Base-by-base conservation (phyloP, 176 grass and related monocot genomes). In the Luzula sylvatica region DNA sequence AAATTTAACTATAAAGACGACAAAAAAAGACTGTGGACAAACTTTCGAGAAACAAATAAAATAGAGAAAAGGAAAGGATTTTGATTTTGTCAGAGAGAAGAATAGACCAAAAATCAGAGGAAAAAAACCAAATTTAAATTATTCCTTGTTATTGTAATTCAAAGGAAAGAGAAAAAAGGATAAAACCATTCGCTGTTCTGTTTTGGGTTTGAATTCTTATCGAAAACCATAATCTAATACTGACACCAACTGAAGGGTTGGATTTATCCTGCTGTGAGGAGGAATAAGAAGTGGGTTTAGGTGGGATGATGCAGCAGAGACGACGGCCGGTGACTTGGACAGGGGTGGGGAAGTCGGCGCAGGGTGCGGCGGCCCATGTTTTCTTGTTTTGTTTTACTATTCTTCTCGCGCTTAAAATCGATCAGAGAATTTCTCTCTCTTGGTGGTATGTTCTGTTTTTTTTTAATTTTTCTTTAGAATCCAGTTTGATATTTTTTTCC, bases 321-420 rank as follows among this genome's bases (percentile, higher is more conserved):
- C 71, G 86, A 46, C 75, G 75, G 46, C 74, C 72, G 27, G 80
- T 77, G 75, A 80, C 81, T 52, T 98, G 81, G 93, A 74, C 63
- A 18, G 72, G 72, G 63, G 86, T 87, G 22, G 93, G 86, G 23
- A 98, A 90, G 72, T 73, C 81, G 75, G 86, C 86, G 68, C 93
- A 90, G 75, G 81, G 72, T 52, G 81, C 72, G 29, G 78, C 72
- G 21, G 86, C 93, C 53, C 93, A 98, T 61, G 25, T 53, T 15
- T 50, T 83, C 46, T 78, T 98, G 61, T 87, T 90, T 58, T 98
- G 86, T 70, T 98, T 92, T 73, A 98, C 93, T 25, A 46, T 87
- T 26, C 54, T 86, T 20, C 81, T 98, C 65, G 78, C 78, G 45
- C 75, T 98, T 55, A 66, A 54, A 56, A 72, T 90, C 72, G 93